Evolutionary conservation across 805 yeast species (phyloP).

Genomic region (Nakazawaea laoshanensis): DNA sequence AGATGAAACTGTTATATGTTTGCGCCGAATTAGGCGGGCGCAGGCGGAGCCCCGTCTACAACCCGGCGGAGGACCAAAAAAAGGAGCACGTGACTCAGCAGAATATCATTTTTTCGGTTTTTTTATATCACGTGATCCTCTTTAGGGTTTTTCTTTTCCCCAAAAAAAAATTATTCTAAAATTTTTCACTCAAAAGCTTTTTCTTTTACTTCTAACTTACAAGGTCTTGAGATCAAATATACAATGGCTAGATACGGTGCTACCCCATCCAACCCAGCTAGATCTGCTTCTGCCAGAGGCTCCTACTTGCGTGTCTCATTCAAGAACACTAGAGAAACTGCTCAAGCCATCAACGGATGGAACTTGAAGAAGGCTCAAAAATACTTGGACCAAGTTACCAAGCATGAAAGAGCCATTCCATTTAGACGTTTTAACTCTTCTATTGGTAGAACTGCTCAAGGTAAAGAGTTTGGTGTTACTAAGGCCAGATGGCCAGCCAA

Average conservation of each 20-base stretch:
- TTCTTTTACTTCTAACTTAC: not conserved
- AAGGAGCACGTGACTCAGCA: no score
- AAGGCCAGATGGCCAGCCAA: slow-evolving; percentile 99
- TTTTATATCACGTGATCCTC: slow-evolving; percentile 9
- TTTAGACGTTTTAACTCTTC: slow-evolving; percentile 96
- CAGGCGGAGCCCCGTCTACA: no score
- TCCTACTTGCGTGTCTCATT: slow-evolving; percentile 97
- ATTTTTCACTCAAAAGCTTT: not conserved
- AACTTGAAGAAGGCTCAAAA: slow-evolving; percentile 90
- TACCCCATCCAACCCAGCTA: slow-evolving; percentile 98
- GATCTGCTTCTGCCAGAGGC: slow-evolving; percentile 99
- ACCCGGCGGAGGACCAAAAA: no score
- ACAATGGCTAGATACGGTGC: slow-evolving; percentile 99
- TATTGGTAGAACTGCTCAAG: slow-evolving; percentile 99
- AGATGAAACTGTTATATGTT: no score
- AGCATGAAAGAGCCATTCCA: slow-evolving; percentile 99
- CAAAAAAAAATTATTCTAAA: not conserved
- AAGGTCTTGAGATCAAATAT: slow-evolving; percentile 3
- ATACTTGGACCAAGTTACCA: slow-evolving; percentile 92
- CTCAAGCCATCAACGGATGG: slow-evolving; percentile 98
- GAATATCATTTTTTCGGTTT: not conserved
- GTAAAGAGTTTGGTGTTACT: slow-evolving; percentile 99
- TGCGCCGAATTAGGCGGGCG: no score
- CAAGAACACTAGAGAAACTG: slow-evolving; percentile 99
- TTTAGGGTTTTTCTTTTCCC: not conserved